phyloP scores from a whole-genome alignment of 768 basidiomycete genomes.

The Termitomyces sp. region DNA sequence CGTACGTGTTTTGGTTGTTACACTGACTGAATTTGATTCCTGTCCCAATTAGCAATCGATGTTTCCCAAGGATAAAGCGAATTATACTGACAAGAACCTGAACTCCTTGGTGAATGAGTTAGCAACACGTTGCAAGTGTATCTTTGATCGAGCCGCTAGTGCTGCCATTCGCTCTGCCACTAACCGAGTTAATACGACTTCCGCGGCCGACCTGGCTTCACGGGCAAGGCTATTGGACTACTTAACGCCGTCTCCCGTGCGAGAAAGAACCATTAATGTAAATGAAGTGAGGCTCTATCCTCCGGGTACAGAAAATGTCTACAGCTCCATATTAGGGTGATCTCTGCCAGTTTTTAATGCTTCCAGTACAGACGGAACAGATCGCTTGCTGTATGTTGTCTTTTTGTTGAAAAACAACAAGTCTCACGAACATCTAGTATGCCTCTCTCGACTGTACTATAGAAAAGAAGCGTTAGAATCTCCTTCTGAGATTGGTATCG shows the following conservation, averaged over 20 bases:
- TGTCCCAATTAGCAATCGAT: conserved; percentile 27
- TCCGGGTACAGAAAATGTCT: conserved; percentile 20
- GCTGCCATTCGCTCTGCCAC: conserved; percentile 60
- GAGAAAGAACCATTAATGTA: conserved; percentile 47
- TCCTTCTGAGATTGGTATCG: conserved; percentile 40
- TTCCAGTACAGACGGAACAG: conserved; percentile 35
- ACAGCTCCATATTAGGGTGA: conserved; percentile 31
- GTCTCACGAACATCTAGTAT: conserved; percentile 35
- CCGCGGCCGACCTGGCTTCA: conserved; percentile 20
- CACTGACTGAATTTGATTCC: background rate
- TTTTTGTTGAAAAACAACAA: conserved; percentile 9
- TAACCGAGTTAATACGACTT: conserved; percentile 26
- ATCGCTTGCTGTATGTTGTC: conserved; percentile 40
- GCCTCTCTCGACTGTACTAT: conserved; percentile 49
- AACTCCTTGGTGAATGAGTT: conserved; percentile 59
- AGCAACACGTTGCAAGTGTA: conserved; percentile 49
- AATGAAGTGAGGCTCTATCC: conserved; percentile 41
- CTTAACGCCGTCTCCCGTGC: conserved; percentile 30
- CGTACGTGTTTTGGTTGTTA: conserved; percentile 31
- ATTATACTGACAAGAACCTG: conserved; percentile 62
- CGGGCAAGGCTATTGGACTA: conserved; percentile 23
- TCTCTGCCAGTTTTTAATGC: conserved; percentile 47
- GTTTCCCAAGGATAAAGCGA: conserved; percentile 36
- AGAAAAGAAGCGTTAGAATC: conserved; percentile 30
- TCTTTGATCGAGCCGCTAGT: conserved; percentile 58